Conservation (phyloP, 2,329 filamentous ascomycete species). For the Rhexocercosporidium sp. region DNA sequence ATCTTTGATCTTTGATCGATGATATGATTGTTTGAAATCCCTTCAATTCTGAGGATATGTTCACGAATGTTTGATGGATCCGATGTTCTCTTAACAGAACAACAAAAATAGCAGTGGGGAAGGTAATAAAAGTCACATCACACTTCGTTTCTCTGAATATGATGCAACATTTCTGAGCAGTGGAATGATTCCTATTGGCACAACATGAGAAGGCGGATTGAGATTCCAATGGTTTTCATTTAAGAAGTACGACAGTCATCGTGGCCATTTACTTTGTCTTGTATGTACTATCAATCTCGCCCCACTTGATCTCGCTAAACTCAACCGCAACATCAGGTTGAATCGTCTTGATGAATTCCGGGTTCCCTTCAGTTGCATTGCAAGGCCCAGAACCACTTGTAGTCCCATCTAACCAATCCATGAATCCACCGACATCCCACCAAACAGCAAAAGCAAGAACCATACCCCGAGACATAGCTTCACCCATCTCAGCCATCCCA, state of each 20-base stretch:
- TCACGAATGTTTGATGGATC: background rate
- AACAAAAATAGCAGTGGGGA: background rate
- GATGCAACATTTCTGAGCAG: too few relatives aligned
- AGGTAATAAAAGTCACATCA: background rate
- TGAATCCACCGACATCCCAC: conserved; percentile 57
- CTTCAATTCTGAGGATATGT: background rate
- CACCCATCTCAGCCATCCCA: conserved; percentile 58
- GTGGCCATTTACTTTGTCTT: background rate
- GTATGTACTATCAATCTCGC: conserved; percentile 60
- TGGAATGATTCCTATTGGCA: too few relatives aligned
- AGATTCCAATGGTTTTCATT: background rate
- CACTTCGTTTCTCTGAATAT: too few relatives aligned
- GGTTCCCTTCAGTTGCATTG: conserved; percentile 57
- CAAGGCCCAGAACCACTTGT: conserved; percentile 56
- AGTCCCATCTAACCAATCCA: conserved; percentile 60
- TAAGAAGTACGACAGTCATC: background rate
- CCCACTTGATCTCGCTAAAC: conserved; percentile 63
- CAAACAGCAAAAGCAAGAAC: conserved; percentile 60
- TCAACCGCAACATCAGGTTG: conserved; percentile 55
- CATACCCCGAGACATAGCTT: conserved; percentile 58
- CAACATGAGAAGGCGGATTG: background rate
- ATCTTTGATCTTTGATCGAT: background rate
- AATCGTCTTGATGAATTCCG: conserved; percentile 52
- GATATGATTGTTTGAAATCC: background rate
- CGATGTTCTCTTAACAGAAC: background rate